phyloP scores from a whole-genome alignment of 305 asterid species.

The Plantago lanceolata region DNA sequence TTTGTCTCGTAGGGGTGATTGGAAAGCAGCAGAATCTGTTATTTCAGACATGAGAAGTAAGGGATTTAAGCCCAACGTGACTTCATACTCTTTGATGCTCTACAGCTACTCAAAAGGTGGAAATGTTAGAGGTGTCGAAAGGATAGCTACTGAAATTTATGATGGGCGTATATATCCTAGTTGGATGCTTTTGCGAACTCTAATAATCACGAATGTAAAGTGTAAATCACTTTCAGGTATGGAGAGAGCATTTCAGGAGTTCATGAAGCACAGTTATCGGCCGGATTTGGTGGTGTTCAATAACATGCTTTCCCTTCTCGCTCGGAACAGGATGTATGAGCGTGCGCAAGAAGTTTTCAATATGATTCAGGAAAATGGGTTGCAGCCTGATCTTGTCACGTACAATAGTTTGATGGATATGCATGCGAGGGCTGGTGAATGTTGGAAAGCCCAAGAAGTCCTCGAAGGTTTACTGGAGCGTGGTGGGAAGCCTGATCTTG shows the following conservation, averaged over 20 bases:
- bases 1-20: slow-evolving; percentile 78
- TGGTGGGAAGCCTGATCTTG: slow-evolving; percentile 77
- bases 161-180: slow-evolving; percentile 79
- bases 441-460: slow-evolving; percentile 95
- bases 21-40: slow-evolving; percentile 67
- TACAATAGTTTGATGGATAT: slow-evolving; percentile 91
- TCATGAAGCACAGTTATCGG: slow-evolving; percentile 62
- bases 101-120: slow-evolving; percentile 84
- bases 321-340: slow-evolving; percentile 70
- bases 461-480: slow-evolving; percentile 50
- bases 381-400: slow-evolving; percentile 76
- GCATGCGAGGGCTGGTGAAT: slow-evolving; percentile 87
- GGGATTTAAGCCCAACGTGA: slow-evolving; percentile 81
- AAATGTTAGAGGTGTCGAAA: slow-evolving; percentile 67
- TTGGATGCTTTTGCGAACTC: slow-evolving; percentile 80
- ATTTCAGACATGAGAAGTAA: slow-evolving; percentile 62
- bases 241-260: slow-evolving; percentile 91
- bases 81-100: slow-evolving; percentile 73
- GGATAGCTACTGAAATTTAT: slow-evolving; percentile 66
- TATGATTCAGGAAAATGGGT: slow-evolving; percentile 54
- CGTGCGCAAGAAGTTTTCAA: slow-evolving; percentile 64
- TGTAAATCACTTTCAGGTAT: slow-evolving; percentile 68
- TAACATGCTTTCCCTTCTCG: slow-evolving; percentile 71
- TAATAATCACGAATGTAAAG: slow-evolving; percentile 74
- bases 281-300: slow-evolving; percentile 77